Conservation (phyloP, 2,329 filamentous ascomycete species). For the Lecanicillium sp. region DNA sequence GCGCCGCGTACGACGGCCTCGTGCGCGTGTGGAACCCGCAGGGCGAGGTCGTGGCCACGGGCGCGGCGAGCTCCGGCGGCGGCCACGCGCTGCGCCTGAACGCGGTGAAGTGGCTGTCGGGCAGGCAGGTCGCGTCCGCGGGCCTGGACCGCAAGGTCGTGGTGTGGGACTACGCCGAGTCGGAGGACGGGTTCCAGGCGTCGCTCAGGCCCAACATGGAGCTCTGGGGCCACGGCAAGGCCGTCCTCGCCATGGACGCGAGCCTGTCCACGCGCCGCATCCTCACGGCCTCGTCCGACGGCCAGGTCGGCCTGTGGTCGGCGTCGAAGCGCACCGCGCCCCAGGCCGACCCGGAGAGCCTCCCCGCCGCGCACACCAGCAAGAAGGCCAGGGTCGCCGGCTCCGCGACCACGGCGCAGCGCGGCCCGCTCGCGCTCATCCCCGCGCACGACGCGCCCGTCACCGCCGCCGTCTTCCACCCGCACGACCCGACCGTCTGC, state of each 20-base stretch:
- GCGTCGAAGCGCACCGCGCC: constrained; percentile 71
- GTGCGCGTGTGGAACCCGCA: constrained; percentile 86
- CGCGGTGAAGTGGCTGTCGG: constrained; percentile 74
- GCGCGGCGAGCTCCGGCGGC: constrained; percentile 57
- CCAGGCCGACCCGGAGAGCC: constrained; percentile 60
- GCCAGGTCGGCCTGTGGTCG: constrained; percentile 83
- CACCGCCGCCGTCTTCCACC: constrained; percentile 78
- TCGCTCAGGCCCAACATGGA: constrained; percentile 69
- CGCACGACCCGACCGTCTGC: constrained; percentile 75
- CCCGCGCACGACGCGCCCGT: constrained; percentile 63
- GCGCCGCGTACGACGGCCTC: constrained; percentile 87
- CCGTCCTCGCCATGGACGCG: constrained; percentile 68
- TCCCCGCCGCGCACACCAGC: constrained; percentile 60
- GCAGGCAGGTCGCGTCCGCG: constrained; percentile 72
- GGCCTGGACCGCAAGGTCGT: constrained; percentile 80
- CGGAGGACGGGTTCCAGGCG: constrained; percentile 52
- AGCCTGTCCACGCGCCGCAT: constrained; percentile 69
- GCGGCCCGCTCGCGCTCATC: constrained; percentile 72
- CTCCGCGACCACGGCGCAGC: constrained; percentile 50
- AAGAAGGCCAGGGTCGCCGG: constrained; percentile 69
- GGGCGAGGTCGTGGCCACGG: constrained; percentile 76
- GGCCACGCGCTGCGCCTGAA: constrained; percentile 75
- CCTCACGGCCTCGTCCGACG: constrained; percentile 79
- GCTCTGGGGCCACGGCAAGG: constrained; percentile 73
- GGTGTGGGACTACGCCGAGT: constrained; percentile 81